Percentiles rank a stretch among this genome's conserved stretches.
phyloP scores from a whole-genome alignment of 345 rosid species.

The Abelmoschus esculentus region DNA sequence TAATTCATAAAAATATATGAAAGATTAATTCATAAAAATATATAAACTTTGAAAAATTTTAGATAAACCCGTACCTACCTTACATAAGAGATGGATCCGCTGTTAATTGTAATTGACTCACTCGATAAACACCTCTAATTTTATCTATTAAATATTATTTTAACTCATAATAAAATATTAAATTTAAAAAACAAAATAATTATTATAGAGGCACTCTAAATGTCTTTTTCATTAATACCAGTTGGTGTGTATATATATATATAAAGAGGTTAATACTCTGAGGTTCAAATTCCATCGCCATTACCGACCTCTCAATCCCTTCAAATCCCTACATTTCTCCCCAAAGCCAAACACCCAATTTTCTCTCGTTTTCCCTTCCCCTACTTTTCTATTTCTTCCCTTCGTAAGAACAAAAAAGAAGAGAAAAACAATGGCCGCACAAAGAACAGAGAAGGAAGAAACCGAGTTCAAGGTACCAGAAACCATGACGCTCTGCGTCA shows the following conservation, averaged over 20 bases:
- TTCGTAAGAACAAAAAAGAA: background rate
- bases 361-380: background rate
- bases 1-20: too few relatives aligned
- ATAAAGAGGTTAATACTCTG: constrained; percentile 19
- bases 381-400: background rate
- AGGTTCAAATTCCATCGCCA: constrained; percentile 58
- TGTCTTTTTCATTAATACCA: constrained; percentile 14
- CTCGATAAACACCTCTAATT: too few relatives aligned
- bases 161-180: too few relatives aligned
- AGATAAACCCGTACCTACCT: too few relatives aligned
- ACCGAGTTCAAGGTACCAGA: constrained; percentile 94
- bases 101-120: too few relatives aligned
- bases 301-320: constrained; percentile 39
- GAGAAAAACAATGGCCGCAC: constrained; percentile 33
- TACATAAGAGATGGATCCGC: too few relatives aligned
- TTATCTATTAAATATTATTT: too few relatives aligned
- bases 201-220: background rate
- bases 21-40: too few relatives aligned
- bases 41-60: too few relatives aligned
- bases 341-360: background rate
- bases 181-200: constrained; percentile 8
- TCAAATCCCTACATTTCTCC: constrained; percentile 4
- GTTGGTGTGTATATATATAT: background rate
- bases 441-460: constrained; percentile 85
- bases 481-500: constrained; percentile 52